Conservation (phyloP, 2,329 filamentous ascomycete genomes). For the Meredithiella fracta region DNA sequence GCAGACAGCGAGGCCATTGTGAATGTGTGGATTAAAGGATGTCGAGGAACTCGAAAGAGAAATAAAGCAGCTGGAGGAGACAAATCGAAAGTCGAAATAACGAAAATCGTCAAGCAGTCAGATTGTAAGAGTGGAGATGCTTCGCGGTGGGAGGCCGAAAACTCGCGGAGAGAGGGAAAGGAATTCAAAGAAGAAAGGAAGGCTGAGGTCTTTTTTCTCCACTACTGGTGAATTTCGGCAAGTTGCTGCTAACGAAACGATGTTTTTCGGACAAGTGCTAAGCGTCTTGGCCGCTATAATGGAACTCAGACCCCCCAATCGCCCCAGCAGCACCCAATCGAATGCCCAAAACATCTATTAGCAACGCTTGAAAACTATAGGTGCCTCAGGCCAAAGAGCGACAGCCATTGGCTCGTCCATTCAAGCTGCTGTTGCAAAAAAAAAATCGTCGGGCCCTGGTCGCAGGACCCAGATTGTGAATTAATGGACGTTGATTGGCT, state of each 20-base stretch:
- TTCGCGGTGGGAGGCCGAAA: constrained; percentile 14
- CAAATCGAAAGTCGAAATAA: constrained; percentile 4
- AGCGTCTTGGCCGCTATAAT: not conserved
- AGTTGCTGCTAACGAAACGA: not conserved
- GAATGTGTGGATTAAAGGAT: constrained; percentile 15
- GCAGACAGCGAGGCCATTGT: constrained; percentile 54
- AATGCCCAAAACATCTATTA: constrained; percentile 5
- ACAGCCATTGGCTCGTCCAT: not conserved
- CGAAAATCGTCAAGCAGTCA: constrained; percentile 1
- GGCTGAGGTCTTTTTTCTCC: constrained; percentile 31
- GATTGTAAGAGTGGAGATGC: constrained; percentile 13
- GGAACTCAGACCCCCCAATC: constrained; percentile 6
- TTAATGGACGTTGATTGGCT: constrained; percentile 10
- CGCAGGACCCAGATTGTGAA: constrained; percentile 12
- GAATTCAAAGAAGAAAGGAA: constrained; percentile 15
- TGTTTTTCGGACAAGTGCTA: constrained; percentile 7
- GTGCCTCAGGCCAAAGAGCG: constrained; percentile 13
- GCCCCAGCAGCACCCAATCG: not conserved
- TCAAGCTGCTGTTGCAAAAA: not conserved
- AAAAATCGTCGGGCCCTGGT: constrained; percentile 3
- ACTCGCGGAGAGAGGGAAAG: constrained; percentile 16
- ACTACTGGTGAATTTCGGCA: not conserved
- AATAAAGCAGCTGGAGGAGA: not conserved
- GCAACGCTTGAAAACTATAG: constrained; percentile 7
- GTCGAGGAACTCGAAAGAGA: not conserved